These are phyloP conservation scores for Babesia divergens DNA, from an alignment of 169 alveolate genomes.

Conservation along the genomic window DNA sequence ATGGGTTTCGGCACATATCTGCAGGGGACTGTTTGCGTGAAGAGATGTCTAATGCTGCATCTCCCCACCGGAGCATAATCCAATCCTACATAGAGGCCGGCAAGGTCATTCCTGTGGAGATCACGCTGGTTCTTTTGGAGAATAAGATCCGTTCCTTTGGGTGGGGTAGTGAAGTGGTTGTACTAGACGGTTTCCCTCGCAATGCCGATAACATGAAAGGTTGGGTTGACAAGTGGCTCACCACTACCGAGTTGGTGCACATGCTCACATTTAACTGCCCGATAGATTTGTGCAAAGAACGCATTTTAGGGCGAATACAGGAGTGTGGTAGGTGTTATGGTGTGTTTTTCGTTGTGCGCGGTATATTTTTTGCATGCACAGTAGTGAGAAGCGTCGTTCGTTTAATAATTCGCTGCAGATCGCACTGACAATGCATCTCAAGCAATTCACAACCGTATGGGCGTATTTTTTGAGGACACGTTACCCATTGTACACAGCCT, in stretches of 20 bases:
- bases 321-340: slow-evolving; percentile 59
- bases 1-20: slow-evolving; percentile 85
- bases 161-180: slow-evolving; percentile 80
- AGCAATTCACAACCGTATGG: slow-evolving; percentile 88
- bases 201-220: slow-evolving; percentile 84
- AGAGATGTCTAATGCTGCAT: slow-evolving; percentile 63
- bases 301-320: slow-evolving; percentile 63
- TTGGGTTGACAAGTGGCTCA: slow-evolving; percentile 75
- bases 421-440: slow-evolving; percentile 94
- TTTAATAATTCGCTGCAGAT: slow-evolving; percentile 74
- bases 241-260: slow-evolving; percentile 62
- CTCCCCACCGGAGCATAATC: slow-evolving; percentile 57
- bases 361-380: background rate
- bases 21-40: slow-evolving; percentile 85
- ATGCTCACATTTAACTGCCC: slow-evolving; percentile 66
- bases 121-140: slow-evolving; percentile 85
- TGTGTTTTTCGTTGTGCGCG: background rate
- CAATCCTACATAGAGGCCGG: slow-evolving; percentile 78
- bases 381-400: background rate
- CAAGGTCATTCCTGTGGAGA: slow-evolving; percentile 91
- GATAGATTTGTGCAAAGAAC: slow-evolving; percentile 56
- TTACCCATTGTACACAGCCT: slow-evolving; percentile 87
- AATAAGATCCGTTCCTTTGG: slow-evolving; percentile 88
- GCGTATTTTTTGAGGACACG: slow-evolving; percentile 87
- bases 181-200: slow-evolving; percentile 97